These are phyloP conservation scores for Rasamsonia emersonii DNA, from an alignment of 2,329 filamentous ascomycete species.

Conservation along the genomic window DNA sequence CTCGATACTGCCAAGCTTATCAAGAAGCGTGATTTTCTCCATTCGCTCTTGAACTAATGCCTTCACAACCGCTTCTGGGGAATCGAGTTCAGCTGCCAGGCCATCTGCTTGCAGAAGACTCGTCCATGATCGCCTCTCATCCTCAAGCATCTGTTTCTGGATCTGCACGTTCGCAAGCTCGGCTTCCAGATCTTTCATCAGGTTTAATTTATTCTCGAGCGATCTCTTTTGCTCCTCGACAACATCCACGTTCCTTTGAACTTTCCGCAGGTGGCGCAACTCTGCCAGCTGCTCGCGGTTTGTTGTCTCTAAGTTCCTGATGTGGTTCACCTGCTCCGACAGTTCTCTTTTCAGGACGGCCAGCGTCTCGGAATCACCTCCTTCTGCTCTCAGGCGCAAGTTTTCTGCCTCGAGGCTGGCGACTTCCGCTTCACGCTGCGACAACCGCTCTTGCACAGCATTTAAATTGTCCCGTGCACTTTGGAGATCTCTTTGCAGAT, in stretches of 20 bases:
- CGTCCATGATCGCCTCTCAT: slow-evolving; percentile 80
- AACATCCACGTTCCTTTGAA: slow-evolving; percentile 80
- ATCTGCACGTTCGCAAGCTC: slow-evolving; percentile 73
- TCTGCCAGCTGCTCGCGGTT: slow-evolving; percentile 74
- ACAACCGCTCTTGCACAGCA: slow-evolving; percentile 56
- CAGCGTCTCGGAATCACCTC: slow-evolving; percentile 77
- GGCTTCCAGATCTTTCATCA: slow-evolving; percentile 63
- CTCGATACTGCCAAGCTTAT: slow-evolving; percentile 69
- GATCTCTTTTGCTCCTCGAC: slow-evolving; percentile 91
- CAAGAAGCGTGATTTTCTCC: slow-evolving; percentile 68
- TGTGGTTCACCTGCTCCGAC: slow-evolving; percentile 85
- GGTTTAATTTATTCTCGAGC: slow-evolving; percentile 66
- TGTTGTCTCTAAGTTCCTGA: slow-evolving; percentile 69
- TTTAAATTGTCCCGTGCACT: slow-evolving; percentile 49
- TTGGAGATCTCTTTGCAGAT: slow-evolving; percentile 45
- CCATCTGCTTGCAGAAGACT: slow-evolving; percentile 68
- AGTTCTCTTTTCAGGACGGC: slow-evolving; percentile 79
- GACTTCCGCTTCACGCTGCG: slow-evolving; percentile 60
- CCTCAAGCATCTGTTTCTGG: slow-evolving; percentile 77
- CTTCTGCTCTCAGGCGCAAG: slow-evolving; percentile 73
- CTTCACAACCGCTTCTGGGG: slow-evolving; percentile 76
- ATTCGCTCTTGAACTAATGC: slow-evolving; percentile 76
- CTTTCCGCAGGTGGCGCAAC: slow-evolving; percentile 69
- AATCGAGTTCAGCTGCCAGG: slow-evolving; percentile 65
- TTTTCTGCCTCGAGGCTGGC: slow-evolving; percentile 75